Evolutionary conservation across 257 asterid species (phyloP), one percentile per base, ranked within the genome.

Genomic region (Solanum chilense): DNA sequence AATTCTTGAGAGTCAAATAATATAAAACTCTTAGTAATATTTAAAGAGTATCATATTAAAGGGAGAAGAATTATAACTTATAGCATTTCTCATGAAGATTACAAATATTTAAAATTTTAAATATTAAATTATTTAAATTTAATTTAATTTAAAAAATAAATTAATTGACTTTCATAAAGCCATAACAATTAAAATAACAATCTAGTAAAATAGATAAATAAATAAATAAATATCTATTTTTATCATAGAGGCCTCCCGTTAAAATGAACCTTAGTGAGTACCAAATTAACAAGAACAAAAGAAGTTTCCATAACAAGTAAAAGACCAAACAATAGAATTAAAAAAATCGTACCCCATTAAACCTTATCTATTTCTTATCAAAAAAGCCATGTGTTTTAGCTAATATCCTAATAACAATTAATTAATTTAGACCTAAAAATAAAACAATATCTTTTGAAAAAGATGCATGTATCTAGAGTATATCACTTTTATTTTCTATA

Each of bases 401-500:
- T 73, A 42, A 71, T 10, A 86, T 58, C 31, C 12, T 56, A 25
- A 58, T 58, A 9, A 9, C 56, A 70, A 70, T 70, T 68, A 68
- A 13, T 27, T 21, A 80, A 80, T 49, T 25, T 33, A 25, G 76
- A 71, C 42, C 42, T 60, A 23, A 39, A 56, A 31, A 68, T 44
- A 82, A 82, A 86, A 84, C 41, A 74, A 76, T 64, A 73, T 74
- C 45, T 87, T 83, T 21, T 49, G 69, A 64, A 35, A 87, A n/a
- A 66, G 88, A 88, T 90, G 87, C 87, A 88, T 85, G 87, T 86
- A 90, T 88, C 86, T 58, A 31, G 75, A 86, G 5, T 70, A 12
- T 52, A 45, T 76, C n/a, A n/a, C 49, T 15, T 85, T 27, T 21
- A 31, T 81, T 31, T 81, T 80, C 69, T 29, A 45, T 18, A 78